A percentile compares a stretch with the other conserved stretches of the same genome.
These are phyloP conservation scores for Solanum neorickii DNA, from an alignment of 257 asterid genomes.

Conservation along the genomic window DNA sequence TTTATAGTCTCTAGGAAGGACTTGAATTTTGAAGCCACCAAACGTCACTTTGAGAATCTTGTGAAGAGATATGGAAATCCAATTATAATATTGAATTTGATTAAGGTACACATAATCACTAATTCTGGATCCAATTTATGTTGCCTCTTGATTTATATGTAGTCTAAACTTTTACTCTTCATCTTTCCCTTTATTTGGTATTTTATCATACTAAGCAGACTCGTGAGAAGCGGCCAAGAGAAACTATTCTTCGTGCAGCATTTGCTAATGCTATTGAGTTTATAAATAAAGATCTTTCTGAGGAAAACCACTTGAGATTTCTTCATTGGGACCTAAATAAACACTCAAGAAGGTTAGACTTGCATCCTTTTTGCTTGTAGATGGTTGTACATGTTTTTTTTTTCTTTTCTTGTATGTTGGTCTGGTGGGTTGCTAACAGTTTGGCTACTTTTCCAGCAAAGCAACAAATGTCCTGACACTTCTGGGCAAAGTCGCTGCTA, in stretches of 20 bases:
- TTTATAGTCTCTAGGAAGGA: constrained; percentile 77
- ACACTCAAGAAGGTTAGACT: constrained; percentile 53
- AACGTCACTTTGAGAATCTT: constrained; percentile 82
- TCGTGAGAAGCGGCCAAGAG: constrained; percentile 93
- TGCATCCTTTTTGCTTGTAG: neutral
- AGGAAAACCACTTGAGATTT: constrained; percentile 66
- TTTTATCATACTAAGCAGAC: constrained; percentile 31
- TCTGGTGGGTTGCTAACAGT: neutral
- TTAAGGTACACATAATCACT: constrained; percentile 46
- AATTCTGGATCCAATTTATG: neutral
- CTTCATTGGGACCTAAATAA: constrained; percentile 94
- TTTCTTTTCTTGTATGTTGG: neutral
- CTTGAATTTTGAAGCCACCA: constrained; percentile 65
- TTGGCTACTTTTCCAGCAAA: constrained; percentile 34
- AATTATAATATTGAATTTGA: constrained; percentile 71
- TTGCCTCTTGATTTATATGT: constrained; percentile 1
- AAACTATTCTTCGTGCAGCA: constrained; percentile 72
- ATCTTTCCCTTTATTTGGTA: neutral
- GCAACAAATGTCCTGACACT: constrained; percentile 51
- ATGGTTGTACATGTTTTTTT: neutral
- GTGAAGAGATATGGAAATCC: constrained; percentile 93
- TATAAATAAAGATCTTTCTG: constrained; percentile 55
- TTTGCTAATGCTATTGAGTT: constrained; percentile 75
- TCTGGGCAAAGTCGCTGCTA: constrained; percentile 61
- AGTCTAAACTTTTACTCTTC: neutral